A percentile compares a stretch with the other conserved stretches of the same genome.
Conservation (phyloP, 83 land plant genomes). For the Diphasiastrum complanatum region DNA sequence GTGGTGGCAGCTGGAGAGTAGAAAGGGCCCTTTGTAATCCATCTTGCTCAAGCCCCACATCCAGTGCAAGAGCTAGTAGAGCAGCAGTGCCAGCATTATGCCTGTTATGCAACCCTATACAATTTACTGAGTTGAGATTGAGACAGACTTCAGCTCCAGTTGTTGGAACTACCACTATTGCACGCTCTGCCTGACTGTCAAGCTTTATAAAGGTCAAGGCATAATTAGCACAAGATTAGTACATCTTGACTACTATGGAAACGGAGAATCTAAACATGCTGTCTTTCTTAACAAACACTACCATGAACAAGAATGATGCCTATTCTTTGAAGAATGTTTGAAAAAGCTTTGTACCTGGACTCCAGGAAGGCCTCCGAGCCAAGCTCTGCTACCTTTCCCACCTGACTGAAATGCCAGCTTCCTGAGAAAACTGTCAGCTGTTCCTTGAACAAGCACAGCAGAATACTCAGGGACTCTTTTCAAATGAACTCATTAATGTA, state of each 20-base stretch:
- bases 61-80: conserved; percentile 46
- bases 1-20: conserved; percentile 38
- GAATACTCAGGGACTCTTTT: too few relatives aligned
- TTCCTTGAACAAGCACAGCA: background rate
- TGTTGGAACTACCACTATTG: conserved; percentile 42
- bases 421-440: conserved; percentile 41
- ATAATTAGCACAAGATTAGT: background rate
- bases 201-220: too few relatives aligned
- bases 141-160: conserved; percentile 38
- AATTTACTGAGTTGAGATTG: conserved; percentile 35
- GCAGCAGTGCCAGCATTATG: conserved; percentile 71
- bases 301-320: too few relatives aligned
- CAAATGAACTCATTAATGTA: too few relatives aligned
- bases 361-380: conserved; percentile 64
- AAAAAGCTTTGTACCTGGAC: conserved; percentile 36
- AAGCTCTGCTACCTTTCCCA: conserved; percentile 34
- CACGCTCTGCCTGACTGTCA: conserved; percentile 38
- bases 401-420: conserved; percentile 24
- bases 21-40: conserved; percentile 35
- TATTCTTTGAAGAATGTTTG: too few relatives aligned
- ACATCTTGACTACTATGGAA: background rate
- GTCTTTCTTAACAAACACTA: too few relatives aligned
- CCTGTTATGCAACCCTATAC: conserved; percentile 52
- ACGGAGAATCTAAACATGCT: too few relatives aligned
- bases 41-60: conserved; percentile 42